phyloP scores from a whole-genome alignment of 192 early-diverging fungal species.

The Podila minutissima region DNA sequence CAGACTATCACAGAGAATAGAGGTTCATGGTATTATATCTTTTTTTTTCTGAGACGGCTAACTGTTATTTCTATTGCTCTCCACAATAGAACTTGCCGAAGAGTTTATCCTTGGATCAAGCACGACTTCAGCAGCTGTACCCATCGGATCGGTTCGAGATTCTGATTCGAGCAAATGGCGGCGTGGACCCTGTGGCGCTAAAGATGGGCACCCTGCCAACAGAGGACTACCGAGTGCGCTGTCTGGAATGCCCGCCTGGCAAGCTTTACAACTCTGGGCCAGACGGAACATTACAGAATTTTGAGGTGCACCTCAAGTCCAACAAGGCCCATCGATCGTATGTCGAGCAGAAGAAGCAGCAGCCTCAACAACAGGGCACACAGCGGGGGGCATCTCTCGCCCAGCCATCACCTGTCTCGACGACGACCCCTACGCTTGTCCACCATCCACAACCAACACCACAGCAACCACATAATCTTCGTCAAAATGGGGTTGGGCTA shows the following conservation, averaged over 20 bases:
- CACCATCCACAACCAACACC: not conserved
- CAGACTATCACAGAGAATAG: too few species aligned
- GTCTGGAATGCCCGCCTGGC: constrained; percentile 58
- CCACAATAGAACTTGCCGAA: constrained; percentile 32
- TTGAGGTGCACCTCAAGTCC: constrained; percentile 62
- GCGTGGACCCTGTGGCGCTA: not conserved
- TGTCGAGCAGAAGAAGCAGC: constrained; percentile 32
- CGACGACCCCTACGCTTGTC: not conserved
- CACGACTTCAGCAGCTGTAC: constrained; percentile 43
- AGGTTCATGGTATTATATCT: not conserved
- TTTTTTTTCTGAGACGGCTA: not conserved
- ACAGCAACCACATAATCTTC: not conserved
- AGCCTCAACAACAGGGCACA: not conserved
- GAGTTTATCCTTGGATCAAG: constrained; percentile 45
- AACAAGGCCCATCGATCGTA: constrained; percentile 38
- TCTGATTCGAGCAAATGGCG: constrained; percentile 33
- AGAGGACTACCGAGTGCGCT: constrained; percentile 54
- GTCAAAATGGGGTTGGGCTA: not conserved
- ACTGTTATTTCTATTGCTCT: not conserved
- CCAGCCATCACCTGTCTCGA: not conserved
- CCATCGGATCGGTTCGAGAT: constrained; percentile 61
- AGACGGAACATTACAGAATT: constrained; percentile 55
- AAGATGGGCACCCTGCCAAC: not conserved
- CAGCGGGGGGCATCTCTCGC: not conserved
- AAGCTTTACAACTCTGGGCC: constrained; percentile 61